Percentiles rank a stretch among this genome's conserved stretches.
These are phyloP conservation scores for Didymella keratinophila DNA, from an alignment of 2,329 filamentous ascomycete species.

Conservation along the genomic window DNA sequence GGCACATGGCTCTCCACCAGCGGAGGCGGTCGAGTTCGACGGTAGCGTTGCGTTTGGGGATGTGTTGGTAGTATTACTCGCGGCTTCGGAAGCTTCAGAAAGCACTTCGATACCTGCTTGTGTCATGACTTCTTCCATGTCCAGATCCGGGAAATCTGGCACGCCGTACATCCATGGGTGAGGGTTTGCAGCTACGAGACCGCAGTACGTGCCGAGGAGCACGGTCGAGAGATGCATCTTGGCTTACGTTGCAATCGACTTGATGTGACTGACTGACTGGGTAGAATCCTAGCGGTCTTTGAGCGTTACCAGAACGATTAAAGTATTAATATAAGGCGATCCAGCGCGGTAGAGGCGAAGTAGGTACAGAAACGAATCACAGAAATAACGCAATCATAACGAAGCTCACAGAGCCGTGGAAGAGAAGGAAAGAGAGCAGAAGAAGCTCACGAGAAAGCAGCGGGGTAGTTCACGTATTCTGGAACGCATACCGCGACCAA, in stretches of 20 bases:
- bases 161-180: conserved; percentile 48
- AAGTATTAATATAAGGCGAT: conserved; percentile 27
- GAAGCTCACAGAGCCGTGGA: conserved; percentile 14
- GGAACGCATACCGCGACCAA: conserved; percentile 15
- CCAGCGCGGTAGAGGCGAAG: conserved; percentile 29
- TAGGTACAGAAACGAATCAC: conserved; percentile 5
- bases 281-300: background rate
- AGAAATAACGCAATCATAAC: conserved; percentile 6
- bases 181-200: conserved; percentile 31
- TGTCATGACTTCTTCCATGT: conserved; percentile 38
- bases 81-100: conserved; percentile 23
- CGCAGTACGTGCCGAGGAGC: conserved; percentile 31
- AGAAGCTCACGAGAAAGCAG: background rate
- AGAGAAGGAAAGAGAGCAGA: background rate
- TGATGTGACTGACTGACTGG: background rate
- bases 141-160: conserved; percentile 38
- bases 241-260: background rate
- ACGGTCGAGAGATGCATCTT: conserved; percentile 34
- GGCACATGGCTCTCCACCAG: conserved; percentile 45
- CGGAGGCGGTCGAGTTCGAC: conserved; percentile 24
- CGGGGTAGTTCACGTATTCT: background rate
- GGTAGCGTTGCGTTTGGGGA: conserved; percentile 25
- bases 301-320: conserved; percentile 19
- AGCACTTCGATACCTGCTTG: conserved; percentile 31
- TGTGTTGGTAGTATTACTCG: conserved; percentile 26